Conservation (phyloP, 495 filamentous ascomycete species). For the Aspergillus incahuasiensis region DNA sequence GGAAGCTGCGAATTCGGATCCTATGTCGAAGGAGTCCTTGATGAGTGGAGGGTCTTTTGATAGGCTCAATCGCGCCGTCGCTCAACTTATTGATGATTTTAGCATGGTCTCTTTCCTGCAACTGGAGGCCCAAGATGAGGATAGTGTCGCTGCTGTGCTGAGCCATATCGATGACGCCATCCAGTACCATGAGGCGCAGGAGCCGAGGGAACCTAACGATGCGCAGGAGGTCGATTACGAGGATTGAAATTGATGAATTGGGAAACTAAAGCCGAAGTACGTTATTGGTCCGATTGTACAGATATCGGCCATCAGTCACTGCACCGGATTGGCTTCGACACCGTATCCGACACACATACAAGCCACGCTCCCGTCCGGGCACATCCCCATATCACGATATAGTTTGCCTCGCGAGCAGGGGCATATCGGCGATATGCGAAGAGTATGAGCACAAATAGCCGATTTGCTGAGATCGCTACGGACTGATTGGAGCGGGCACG, state of each 20-base stretch:
- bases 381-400: not conserved
- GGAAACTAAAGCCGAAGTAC: not conserved
- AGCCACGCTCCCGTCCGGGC: not conserved
- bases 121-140: constrained; percentile 86
- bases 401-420: not conserved
- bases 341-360: not conserved
- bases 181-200: constrained; percentile 94
- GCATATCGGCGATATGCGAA: not conserved
- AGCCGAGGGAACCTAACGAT: constrained; percentile 81
- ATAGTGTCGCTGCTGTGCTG: constrained; percentile 83
- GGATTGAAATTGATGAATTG: constrained; percentile 19
- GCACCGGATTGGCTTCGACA: not conserved
- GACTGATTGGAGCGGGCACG: not conserved
- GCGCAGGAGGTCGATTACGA: constrained; percentile 65
- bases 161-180: constrained; percentile 97
- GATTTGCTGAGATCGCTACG: not conserved
- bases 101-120: constrained; percentile 95
- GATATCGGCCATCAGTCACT: not conserved
- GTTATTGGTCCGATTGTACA: not conserved
- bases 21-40: constrained; percentile 56
- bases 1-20: constrained; percentile 41
- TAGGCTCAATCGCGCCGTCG: constrained; percentile 77
- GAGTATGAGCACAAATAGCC: not conserved
- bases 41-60: constrained; percentile 77
- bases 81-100: constrained; percentile 87